phyloP scores from a whole-genome alignment of 2,329 filamentous ascomycete genomes.

The Venturia aucupariae region DNA sequence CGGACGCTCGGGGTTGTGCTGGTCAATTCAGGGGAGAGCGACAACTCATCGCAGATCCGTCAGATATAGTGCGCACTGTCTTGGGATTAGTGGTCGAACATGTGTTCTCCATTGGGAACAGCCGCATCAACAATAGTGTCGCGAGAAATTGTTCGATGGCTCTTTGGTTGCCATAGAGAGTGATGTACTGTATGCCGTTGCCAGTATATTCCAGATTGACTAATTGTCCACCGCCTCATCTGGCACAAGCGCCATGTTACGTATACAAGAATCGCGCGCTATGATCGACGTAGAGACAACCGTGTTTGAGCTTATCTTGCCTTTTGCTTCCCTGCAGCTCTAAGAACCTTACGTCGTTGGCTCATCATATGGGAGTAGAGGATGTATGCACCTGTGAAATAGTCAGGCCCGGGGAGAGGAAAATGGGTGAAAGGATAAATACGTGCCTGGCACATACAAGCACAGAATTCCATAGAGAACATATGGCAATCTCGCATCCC shows the following conservation, averaged over 20 bases:
- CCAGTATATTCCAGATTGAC: not conserved
- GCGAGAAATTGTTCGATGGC: not conserved
- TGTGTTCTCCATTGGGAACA: not conserved
- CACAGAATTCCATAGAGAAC: slow-evolving; percentile 56
- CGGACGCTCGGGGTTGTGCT: not conserved
- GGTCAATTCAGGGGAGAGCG: not conserved
- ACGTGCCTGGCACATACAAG: slow-evolving; percentile 72
- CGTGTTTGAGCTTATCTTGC: not conserved
- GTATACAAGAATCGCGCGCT: not conserved
- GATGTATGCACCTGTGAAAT: slow-evolving; percentile 57
- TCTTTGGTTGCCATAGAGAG: not conserved
- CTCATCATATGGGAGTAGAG: slow-evolving; percentile 92
- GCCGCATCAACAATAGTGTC: not conserved
- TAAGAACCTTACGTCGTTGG: slow-evolving; percentile 73
- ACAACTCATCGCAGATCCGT: not conserved
- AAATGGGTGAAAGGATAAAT: not conserved
- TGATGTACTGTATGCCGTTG: not conserved
- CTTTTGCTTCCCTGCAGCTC: slow-evolving; percentile 43
- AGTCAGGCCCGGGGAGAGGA: slow-evolving; percentile 17
- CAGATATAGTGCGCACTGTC: slow-evolving; percentile 3
- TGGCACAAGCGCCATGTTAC: not conserved
- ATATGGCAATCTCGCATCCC: slow-evolving; percentile 45
- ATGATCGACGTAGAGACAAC: not conserved
- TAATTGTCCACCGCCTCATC: not conserved
- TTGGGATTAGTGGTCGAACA: slow-evolving; percentile 1